These are phyloP conservation scores for Acidiella bohemica DNA, from an alignment of 495 filamentous ascomycete genomes.

Conservation along the genomic window DNA sequence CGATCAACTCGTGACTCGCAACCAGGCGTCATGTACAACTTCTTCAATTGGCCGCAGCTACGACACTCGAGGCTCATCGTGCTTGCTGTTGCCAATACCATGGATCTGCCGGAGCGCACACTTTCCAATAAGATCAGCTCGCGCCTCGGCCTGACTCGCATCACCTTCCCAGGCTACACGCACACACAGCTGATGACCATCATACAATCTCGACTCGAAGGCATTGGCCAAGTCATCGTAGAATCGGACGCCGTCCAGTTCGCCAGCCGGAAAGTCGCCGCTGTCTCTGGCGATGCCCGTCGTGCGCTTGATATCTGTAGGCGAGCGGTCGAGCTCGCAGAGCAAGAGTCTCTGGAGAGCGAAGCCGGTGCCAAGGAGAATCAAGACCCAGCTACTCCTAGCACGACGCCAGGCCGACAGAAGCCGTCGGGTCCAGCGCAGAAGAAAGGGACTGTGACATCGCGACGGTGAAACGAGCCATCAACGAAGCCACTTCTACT, in stretches of 20 bases:
- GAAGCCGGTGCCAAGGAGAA: constrained; percentile 25
- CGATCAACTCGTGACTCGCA: constrained; percentile 93
- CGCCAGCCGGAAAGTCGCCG: constrained; percentile 88
- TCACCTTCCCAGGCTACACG: constrained; percentile 94
- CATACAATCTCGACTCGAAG: constrained; percentile 74
- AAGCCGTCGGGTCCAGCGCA: constrained; percentile 4
- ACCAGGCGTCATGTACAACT: constrained; percentile 99
- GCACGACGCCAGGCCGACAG: constrained; percentile 29
- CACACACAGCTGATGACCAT: constrained; percentile 98
- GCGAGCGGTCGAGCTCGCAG: constrained; percentile 88
- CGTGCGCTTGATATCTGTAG: constrained; percentile 91
- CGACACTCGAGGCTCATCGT: constrained; percentile 87
- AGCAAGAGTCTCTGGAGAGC: constrained; percentile 41
- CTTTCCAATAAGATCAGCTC: constrained; percentile 96
- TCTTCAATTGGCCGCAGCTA: constrained; percentile 98
- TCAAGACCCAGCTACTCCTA: constrained; percentile 30
- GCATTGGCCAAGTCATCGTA: constrained; percentile 82
- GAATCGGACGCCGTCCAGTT: constrained; percentile 93
- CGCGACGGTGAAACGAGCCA: constrained; percentile 80
- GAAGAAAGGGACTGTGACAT: constrained; percentile 53
- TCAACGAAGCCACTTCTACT: constrained; percentile 84
- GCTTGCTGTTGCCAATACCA: constrained; percentile 94
- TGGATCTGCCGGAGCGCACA: constrained; percentile 95
- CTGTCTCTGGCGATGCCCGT: constrained; percentile 86
- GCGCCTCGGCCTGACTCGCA: constrained; percentile 57